Percentiles rank a stretch among this genome's conserved stretches.
Conservation (phyloP, 2,329 filamentous ascomycete genomes). For the Trichoderma guizhouense region DNA sequence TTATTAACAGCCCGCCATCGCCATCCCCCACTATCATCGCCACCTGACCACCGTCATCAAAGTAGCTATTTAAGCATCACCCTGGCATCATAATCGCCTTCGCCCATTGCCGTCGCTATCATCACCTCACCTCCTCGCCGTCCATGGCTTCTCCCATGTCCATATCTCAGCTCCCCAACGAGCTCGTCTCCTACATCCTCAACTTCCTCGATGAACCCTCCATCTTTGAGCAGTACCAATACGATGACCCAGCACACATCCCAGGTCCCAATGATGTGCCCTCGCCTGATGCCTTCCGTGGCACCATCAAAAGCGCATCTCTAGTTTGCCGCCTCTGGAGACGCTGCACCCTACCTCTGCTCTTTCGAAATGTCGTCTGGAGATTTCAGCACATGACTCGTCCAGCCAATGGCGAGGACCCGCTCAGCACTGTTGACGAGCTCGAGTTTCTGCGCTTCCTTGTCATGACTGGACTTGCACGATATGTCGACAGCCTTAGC, state of each 20-base stretch:
- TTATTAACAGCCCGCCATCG: background rate
- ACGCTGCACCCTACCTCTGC: constrained; percentile 45
- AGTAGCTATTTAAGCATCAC: background rate
- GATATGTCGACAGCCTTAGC: constrained; percentile 41
- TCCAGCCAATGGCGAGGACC: constrained; percentile 23
- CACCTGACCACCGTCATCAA: background rate
- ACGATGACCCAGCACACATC: constrained; percentile 45
- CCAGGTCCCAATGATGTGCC: constrained; percentile 18
- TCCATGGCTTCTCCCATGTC: background rate
- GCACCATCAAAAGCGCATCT: constrained; percentile 55
- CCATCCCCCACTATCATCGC: background rate
- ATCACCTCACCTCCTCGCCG: background rate
- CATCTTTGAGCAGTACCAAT: constrained; percentile 46
- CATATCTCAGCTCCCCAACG: constrained; percentile 51
- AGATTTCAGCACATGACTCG: constrained; percentile 32
- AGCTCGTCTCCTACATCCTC: constrained; percentile 58
- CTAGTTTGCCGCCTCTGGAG: constrained; percentile 53
- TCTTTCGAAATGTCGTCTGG: constrained; percentile 57
- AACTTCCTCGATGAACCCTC: constrained; percentile 48
- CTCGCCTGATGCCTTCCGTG: constrained; percentile 10
- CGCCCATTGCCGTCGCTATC: background rate
- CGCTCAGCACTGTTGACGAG: constrained; percentile 23
- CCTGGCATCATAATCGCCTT: background rate
- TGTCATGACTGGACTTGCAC: constrained; percentile 33
- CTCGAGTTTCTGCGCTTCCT: constrained; percentile 42